Base-by-base conservation (phyloP, 2,329 filamentous ascomycete genomes). In the Aureobasidium zeae region DNA sequence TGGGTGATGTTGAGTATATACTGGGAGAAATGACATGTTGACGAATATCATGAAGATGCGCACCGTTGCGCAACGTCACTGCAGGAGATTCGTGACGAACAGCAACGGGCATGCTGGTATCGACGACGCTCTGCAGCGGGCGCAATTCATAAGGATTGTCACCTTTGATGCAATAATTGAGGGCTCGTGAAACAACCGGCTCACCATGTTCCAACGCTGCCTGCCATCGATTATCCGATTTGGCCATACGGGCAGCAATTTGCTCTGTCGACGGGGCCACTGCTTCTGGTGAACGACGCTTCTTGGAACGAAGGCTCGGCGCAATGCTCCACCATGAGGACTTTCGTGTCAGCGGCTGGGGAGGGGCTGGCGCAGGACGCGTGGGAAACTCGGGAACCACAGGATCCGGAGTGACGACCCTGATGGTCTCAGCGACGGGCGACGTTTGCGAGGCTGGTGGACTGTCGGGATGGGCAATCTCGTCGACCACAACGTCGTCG, bases 1-100 rank as follows among this genome's bases (percentile, higher is more conserved):
- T 43, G 52, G 61, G 51, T 48, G 66, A 50, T 45, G 63, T 56
- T 4, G 68, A 70, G 47, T 71, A 71, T 9, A 71, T 50, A 44
- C 68, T 71, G 1, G 68, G 68, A 1, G 68, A 71, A 35, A 68
- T 48, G 7, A 54, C 43, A 15, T 32, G 38, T n/a, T 49, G 34
- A 2, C 46, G 30, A 17, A 15, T n/a, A 8, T 49, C 28, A 46
- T 33, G 46, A 24, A 36, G 33, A 29, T 35, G 25, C 21, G 35
- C 37, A 8, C 26, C 37, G 34, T 20, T 38, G 22, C 36, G 10
- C 17, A 41, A 41, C 28, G 38, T 31, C 10, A 20, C 8, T 30
- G 33, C 33, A 26, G 33, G 17, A 29, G 19, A 43, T 16, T 25
- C 9, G 30, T 46, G 32, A 22, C 37, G 29, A 16, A 44, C 15